A percentile compares a stretch with the other conserved stretches of the same genome.
These are phyloP conservation scores for Kuraishia floccosa DNA, from an alignment of 805 yeast species.

Conservation along the genomic window DNA sequence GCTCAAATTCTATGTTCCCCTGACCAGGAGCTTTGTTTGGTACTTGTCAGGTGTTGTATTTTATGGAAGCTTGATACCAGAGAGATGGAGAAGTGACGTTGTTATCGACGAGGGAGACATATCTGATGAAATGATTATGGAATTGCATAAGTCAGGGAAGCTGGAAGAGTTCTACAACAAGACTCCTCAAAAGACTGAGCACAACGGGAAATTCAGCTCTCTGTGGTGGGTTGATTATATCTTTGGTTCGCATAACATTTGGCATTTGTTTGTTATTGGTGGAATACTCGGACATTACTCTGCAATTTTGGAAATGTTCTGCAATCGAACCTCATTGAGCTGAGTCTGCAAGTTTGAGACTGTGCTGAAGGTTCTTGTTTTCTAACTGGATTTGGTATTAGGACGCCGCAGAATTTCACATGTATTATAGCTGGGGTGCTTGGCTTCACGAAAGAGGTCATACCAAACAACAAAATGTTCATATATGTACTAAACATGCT, in stretches of 20 bases:
- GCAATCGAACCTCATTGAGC: no score
- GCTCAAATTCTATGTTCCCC: slow-evolving; percentile 48
- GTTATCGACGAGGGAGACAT: slow-evolving; percentile 31
- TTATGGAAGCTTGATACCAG: slow-evolving; percentile 84
- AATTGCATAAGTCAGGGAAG: slow-evolving; percentile 12
- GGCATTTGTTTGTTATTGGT: slow-evolving; percentile 87
- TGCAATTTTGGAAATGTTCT: slow-evolving; percentile 66
- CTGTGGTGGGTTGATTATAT: slow-evolving; percentile 83
- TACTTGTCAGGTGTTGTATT: slow-evolving; percentile 77
- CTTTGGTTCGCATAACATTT: slow-evolving; percentile 74
- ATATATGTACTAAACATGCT: no score
- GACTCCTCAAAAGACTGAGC: slow-evolving; percentile 21
- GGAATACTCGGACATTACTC: slow-evolving; percentile 87
- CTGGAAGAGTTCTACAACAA: slow-evolving; percentile 27
- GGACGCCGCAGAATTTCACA: no score
- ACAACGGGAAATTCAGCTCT: slow-evolving; percentile 30
- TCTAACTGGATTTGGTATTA: no score
- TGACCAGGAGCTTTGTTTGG: slow-evolving; percentile 61
- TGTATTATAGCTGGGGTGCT: no score
- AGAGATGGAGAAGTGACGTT: slow-evolving; percentile 71
- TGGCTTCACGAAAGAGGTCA: no score
- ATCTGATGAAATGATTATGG: slow-evolving; percentile 19
- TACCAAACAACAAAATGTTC: no score
- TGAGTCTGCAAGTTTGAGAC: no score
- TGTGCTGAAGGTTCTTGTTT: no score